Base-by-base conservation (phyloP, 192 early-diverging fungal genomes). In the Irineochytrium annulatum region DNA sequence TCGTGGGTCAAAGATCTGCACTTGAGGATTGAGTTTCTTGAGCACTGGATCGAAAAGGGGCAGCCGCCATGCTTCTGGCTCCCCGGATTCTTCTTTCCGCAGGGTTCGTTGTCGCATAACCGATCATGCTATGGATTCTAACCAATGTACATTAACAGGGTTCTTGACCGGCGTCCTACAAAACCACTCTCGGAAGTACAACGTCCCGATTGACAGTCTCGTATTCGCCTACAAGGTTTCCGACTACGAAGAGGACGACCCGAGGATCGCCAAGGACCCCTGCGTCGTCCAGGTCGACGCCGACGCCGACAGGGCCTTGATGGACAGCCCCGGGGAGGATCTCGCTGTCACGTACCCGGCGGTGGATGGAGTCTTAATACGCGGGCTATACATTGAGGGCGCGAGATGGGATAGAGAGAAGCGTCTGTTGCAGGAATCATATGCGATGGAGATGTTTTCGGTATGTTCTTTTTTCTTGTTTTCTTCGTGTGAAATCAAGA, bases 401-500 rank as follows among this genome's bases (percentile, higher is more conserved):
- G 82, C 82, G 1, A 52, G 80, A 48, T 84, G 80, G 77, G 82
- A 84, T 68, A 33, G 65, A 29, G 73, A 80, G 33, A 73, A 72
- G 37, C 35, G 68, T 24, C n/a, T 74, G 17, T 30, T 84, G 3
- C 80, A 83, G 56, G 82, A 84, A 46, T 79, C 82, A 30, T 78
- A 77, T 57, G 75, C 82, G 4, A 84, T 84, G 82, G 82, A 84
- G 58, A 84, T 84, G 82, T 80, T 68, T 61, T 80, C 82, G 55
- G 82, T 84, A 68, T 26, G 68, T 66, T 19, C 46, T 34, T 26
- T 43, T 49, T 14, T 37, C 31, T 59, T 55, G 13, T 56, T 43
- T 59, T 30, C 34, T 31, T 34, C 24, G 13, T n/a, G 8, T 44
- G 45, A 59, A 27, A 14, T 29, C n/a, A n/a, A n/a, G n/a, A 24